A percentile compares a stretch with the other conserved stretches of the same genome.
These are phyloP conservation scores for Scleromitrula shiraiana DNA, from an alignment of 2,329 filamentous ascomycete genomes.

Conservation along the genomic window DNA sequence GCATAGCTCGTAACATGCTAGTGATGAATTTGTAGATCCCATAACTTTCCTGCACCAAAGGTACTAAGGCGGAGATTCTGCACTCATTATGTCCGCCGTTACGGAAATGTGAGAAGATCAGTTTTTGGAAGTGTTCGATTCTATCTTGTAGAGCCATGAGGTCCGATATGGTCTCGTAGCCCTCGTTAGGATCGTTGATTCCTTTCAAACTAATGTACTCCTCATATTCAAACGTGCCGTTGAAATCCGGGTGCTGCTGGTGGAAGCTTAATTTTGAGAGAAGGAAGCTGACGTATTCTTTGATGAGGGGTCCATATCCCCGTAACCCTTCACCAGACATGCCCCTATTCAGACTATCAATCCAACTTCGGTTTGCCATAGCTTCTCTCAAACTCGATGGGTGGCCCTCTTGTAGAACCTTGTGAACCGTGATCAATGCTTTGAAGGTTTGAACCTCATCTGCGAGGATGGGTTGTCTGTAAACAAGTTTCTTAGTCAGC, in stretches of 20 bases:
- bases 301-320: conserved; percentile 85
- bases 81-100: conserved; percentile 91
- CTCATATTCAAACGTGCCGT: conserved; percentile 97
- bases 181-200: conserved; percentile 97
- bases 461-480: conserved; percentile 89
- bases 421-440: conserved; percentile 92
- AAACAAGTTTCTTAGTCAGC: conserved; percentile 12
- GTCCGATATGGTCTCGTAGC: conserved; percentile 92
- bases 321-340: conserved; percentile 76
- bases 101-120: conserved; percentile 96
- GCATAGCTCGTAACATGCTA: conserved; percentile 98
- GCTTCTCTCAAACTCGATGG: conserved; percentile 81
- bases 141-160: conserved; percentile 96
- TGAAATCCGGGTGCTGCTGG: conserved; percentile 94
- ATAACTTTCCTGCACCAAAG: conserved; percentile 94
- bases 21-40: conserved; percentile 99
- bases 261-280: conserved; percentile 95
- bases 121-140: conserved; percentile 96
- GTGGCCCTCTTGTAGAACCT: conserved; percentile 94
- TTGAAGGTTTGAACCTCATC: conserved; percentile 99
- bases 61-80: conserved; percentile 86
- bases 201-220: conserved; percentile 97
- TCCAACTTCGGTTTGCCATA: conserved; percentile 80
- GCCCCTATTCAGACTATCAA: conserved; percentile 84
- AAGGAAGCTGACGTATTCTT: conserved; percentile 94